A percentile compares a stretch with the other conserved stretches of the same genome.
phyloP scores from a whole-genome alignment of 1,284 basidiomycete species.

The Lentinula novae-zelandiae region DNA sequence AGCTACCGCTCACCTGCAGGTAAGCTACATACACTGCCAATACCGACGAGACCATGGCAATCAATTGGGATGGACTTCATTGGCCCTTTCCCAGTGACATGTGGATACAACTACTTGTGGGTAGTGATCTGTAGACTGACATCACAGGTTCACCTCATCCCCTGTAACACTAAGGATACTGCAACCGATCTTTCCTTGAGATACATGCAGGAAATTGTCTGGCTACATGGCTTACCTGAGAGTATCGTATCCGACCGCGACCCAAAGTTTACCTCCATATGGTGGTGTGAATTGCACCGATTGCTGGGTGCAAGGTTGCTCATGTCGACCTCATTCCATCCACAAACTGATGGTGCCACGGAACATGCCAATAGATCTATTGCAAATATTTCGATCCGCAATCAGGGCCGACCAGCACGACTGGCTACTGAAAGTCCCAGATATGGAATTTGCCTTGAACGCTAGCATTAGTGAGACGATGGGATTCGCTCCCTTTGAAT shows the following conservation, averaged over 20 bases:
- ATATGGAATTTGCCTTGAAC: conserved; percentile 22
- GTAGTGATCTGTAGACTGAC: conserved; percentile 20
- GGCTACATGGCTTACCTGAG: conserved; percentile 22
- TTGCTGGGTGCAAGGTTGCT: conserved; percentile 21
- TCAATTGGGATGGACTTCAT: conserved; percentile 35
- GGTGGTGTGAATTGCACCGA: conserved; percentile 25
- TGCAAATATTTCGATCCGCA: conserved; percentile 22
- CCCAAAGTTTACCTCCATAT: conserved; percentile 20
- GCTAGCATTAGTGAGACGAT: conserved; percentile 22
- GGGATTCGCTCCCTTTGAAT: too few species aligned
- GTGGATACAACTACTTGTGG: conserved; percentile 19
- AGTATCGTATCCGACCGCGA: conserved; percentile 25
- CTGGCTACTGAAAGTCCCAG: conserved; percentile 27
- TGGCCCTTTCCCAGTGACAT: conserved; percentile 24
- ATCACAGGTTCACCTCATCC: conserved; percentile 20
- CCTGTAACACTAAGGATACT: conserved; percentile 14
- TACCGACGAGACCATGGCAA: conserved; percentile 28
- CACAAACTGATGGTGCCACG: conserved; percentile 13
- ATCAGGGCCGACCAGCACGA: conserved; percentile 29
- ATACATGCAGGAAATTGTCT: conserved; percentile 21
- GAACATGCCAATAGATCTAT: conserved; percentile 25
- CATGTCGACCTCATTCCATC: conserved; percentile 13
- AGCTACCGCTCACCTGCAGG: too few species aligned
- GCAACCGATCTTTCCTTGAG: conserved; percentile 18
- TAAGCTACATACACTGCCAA: conserved; percentile 14